Percentiles rank a stretch among this genome's conserved stretches.
Evolutionary conservation across 1,284 basidiomycete genomes (phyloP).

Genomic region (Melampsora medusae): DNA sequence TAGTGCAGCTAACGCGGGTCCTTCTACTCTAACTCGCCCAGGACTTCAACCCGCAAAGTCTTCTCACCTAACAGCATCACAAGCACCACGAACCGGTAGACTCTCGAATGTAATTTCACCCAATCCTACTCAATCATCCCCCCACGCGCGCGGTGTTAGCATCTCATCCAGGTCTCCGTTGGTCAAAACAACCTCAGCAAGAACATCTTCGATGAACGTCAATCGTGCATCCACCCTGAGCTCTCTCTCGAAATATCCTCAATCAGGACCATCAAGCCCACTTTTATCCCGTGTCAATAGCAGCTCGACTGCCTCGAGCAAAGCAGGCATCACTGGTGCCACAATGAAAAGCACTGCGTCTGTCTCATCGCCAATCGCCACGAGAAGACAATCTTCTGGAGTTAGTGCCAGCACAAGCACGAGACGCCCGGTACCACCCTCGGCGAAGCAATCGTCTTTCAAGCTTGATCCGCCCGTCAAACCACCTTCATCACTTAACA

Average conservation of each 20-base stretch:
- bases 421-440: neutral
- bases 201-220: neutral
- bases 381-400: neutral
- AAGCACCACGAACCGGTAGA: neutral
- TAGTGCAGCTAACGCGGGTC: conserved; percentile 50
- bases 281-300: neutral
- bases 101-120: neutral
- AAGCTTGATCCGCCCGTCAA: conserved; percentile 10
- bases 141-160: neutral
- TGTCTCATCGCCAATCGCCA: neutral
- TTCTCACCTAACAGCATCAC: neutral
- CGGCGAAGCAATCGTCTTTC: neutral
- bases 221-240: neutral
- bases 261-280: neutral
- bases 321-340: neutral
- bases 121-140: neutral
- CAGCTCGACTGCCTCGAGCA: neutral
- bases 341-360: neutral
- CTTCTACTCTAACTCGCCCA: conserved; percentile 27
- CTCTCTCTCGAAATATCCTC: neutral
- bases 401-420: neutral
- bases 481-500: neutral
- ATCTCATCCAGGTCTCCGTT: neutral
- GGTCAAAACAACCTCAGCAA: neutral
- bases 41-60: neutral